A percentile compares a stretch with the other conserved stretches of the same genome.
Conservation (phyloP, 441 rosid genomes). For the Pelargonium citronellum region DNA sequence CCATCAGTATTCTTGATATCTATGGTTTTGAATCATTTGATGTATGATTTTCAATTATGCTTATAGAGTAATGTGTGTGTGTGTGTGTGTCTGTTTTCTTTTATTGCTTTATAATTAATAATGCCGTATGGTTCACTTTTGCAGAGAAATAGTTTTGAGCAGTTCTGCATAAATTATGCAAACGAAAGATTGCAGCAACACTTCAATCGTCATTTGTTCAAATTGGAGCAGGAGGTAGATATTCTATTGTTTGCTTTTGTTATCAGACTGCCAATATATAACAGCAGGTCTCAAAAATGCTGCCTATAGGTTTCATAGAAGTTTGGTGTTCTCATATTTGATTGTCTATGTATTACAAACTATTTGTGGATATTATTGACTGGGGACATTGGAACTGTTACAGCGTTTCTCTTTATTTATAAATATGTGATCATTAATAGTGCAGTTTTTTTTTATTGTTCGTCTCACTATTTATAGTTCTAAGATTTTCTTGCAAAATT, state of each 20-base stretch:
- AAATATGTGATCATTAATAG: not conserved
- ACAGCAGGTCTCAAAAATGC: conserved; percentile 8
- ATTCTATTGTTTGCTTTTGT: conserved; percentile 11
- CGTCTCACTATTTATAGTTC: not conserved
- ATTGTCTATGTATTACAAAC: not conserved
- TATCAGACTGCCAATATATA: conserved; percentile 9
- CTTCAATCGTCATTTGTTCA: conserved; percentile 92
- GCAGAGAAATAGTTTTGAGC: conserved; percentile 99
- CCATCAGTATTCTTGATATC: conserved; percentile 97
- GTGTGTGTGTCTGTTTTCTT: conserved; percentile 4
- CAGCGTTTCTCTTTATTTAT: not conserved
- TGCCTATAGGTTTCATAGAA: not conserved
- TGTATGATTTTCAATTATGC: conserved; percentile 40
- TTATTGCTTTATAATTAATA: conserved; percentile 21
- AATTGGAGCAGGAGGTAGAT: conserved; percentile 94
- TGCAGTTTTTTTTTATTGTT: not conserved
- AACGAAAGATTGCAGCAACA: conserved; percentile 99
- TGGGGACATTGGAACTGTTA: not conserved
- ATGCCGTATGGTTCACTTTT: conserved; percentile 21
- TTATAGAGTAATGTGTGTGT: not conserved
- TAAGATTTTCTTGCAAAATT: not conserved
- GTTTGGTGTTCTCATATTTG: not conserved
- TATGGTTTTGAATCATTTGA: conserved; percentile 98
- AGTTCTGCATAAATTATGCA: conserved; percentile 96
- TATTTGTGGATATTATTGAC: not conserved